These are phyloP conservation scores for Aureobasidium subglaciale DNA, from an alignment of 2,329 filamentous ascomycete genomes.

Conservation along the genomic window DNA sequence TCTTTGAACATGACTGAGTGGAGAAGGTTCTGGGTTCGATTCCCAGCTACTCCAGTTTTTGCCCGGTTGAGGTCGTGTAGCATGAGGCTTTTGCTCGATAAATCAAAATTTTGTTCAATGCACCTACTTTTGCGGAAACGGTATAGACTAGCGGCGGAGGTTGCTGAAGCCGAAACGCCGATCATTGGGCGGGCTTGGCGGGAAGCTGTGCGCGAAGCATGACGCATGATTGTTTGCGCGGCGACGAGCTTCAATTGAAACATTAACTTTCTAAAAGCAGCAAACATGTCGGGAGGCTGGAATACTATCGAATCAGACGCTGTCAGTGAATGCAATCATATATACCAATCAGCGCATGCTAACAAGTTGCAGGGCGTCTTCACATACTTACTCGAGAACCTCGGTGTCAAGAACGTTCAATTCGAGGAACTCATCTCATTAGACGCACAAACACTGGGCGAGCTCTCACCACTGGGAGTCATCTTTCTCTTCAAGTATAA, in stretches of 20 bases:
- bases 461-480: constrained; percentile 59
- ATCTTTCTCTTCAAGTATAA: constrained; percentile 99
- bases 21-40: constrained; percentile 14
- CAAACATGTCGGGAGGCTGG: constrained; percentile 60
- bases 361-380: constrained; percentile 67
- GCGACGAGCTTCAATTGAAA: neutral
- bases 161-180: neutral
- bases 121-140: neutral
- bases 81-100: neutral
- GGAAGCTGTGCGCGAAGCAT: neutral
- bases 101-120: neutral
- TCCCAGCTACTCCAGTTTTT: constrained; percentile 11
- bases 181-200: constrained; percentile 1
- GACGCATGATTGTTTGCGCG: constrained; percentile 11
- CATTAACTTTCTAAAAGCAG: neutral
- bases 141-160: neutral
- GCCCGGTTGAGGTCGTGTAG: neutral
- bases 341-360: neutral
- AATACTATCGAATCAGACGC: constrained; percentile 98
- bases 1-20: constrained; percentile 7
- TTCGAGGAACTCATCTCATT: constrained; percentile 94
- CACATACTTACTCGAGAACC: constrained; percentile 86
- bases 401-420: constrained; percentile 88
- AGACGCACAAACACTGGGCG: constrained; percentile 64
- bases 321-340: constrained; percentile 48